Conservation (phyloP, 2,329 filamentous ascomycete species). For the Clonostachys rosea region DNA sequence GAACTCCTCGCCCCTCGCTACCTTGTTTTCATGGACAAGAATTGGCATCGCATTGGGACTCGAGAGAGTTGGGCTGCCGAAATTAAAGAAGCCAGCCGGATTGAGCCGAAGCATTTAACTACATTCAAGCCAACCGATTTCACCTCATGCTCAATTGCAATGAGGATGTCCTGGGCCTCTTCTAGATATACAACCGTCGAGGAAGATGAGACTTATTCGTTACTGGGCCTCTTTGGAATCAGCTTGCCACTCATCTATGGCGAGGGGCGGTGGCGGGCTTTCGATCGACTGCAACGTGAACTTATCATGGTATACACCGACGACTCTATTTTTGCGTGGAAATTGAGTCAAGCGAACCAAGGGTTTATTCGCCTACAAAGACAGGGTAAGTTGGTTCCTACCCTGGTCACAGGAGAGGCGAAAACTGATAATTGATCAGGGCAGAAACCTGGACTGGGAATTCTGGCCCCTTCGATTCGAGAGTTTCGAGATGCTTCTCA, state of each 20-base stretch:
- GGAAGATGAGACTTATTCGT: slow-evolving; percentile 22
- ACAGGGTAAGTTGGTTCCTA: too few relatives aligned
- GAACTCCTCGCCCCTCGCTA: slow-evolving; percentile 9
- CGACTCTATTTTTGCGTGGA: too few relatives aligned
- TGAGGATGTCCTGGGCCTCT: slow-evolving; percentile 22
- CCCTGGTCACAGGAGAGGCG: too few relatives aligned
- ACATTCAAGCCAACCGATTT: neutral
- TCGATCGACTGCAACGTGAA: too few relatives aligned
- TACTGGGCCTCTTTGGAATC: slow-evolving; percentile 21
- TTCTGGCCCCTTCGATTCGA: too few relatives aligned
- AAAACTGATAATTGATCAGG: too few relatives aligned
- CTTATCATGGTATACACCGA: too few relatives aligned
- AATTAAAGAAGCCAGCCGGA: slow-evolving; percentile 19
- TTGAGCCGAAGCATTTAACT: slow-evolving; percentile 4
- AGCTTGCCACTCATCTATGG: slow-evolving; percentile 24
- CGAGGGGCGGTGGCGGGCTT: slow-evolving; percentile 10
- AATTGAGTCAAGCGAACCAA: too few relatives aligned
- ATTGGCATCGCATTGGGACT: slow-evolving; percentile 14
- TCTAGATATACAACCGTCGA: slow-evolving; percentile 11
- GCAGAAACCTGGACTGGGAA: too few relatives aligned
- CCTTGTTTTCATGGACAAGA: slow-evolving; percentile 13
- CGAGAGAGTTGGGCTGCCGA: slow-evolving; percentile 5
- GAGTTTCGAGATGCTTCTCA: too few relatives aligned
- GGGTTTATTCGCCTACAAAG: too few relatives aligned
- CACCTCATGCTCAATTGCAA: slow-evolving; percentile 5